Base-by-base conservation (phyloP, 768 basidiomycete species). In the Lentinula sp. region DNA sequence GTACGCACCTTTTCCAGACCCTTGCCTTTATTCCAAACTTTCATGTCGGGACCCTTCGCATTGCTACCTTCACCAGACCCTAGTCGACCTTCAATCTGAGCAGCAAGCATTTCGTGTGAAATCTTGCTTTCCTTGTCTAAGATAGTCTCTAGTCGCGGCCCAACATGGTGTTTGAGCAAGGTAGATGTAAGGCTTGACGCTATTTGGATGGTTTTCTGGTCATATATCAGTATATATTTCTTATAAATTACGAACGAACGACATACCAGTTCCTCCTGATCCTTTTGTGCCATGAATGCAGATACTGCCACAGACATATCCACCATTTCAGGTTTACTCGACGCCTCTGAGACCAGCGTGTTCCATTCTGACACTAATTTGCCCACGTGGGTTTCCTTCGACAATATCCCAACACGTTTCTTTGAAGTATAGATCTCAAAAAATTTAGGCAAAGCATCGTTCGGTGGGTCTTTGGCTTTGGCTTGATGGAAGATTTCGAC, bases 111-210 rank as follows among this genome's bases (percentile, higher is more conserved):
- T 65, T 95, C 93, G 68, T 99, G 96, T 0, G 92, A 83, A 35
- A 97, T 89, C 71, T 92, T 93, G 45, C 91, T 86, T 70, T 95
- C 94, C 66, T 87, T 86, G 74, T 99, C 96, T 37, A 98, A 80
- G 69, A 97, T 95, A 3, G 85, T 84, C 73, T 95, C 93, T 66
- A 98, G 80, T 72, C 90, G 95, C 41, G 88, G 81, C 23, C 91
- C 88, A 48, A 98, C 90, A 71, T 96, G 88, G 67, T 95, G 81
- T 59, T 85, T 81, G 63, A 98, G 82, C 13, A 98, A 78, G 0
- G 93, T 94, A 16, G 91, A 92, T 0, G 93, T 95, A 52, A 98
- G 75, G 63, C 78, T 81, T 4, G 91, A 82, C 15, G 94, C 91
- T 0, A 76, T 85, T 65, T 90, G 84, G 15, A 86, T 83, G 63